Evolutionary conservation across 2,329 filamentous ascomycete genomes (phyloP).

Genomic region (Paramyrothecium roridum): DNA sequence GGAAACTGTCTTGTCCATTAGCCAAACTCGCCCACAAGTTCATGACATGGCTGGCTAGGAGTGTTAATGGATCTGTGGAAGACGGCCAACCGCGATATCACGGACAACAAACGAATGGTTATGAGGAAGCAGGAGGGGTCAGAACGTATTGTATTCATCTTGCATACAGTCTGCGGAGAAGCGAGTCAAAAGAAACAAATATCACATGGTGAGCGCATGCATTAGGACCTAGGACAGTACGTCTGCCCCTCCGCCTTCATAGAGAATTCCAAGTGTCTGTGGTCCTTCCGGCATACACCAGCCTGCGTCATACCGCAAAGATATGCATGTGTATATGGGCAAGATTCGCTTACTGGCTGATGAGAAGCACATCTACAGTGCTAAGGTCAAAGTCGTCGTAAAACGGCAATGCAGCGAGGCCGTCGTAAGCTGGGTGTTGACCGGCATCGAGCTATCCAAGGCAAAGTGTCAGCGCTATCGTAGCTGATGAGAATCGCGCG

Average conservation of each 20-base stretch:
- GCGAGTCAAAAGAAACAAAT: constrained; percentile 11
- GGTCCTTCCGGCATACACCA: constrained; percentile 22
- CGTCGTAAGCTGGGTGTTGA: constrained; percentile 94
- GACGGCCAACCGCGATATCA: not conserved
- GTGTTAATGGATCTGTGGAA: constrained; percentile 3
- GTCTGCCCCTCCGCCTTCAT: constrained; percentile 16
- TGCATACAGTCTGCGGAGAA: constrained; percentile 21
- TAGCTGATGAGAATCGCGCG: not conserved
- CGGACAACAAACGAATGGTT: constrained; percentile 18
- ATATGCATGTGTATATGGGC: constrained; percentile 3
- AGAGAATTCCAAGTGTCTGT: constrained; percentile 17
- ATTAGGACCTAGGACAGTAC: constrained; percentile 7
- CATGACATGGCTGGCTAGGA: not conserved
- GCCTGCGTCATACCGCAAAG: constrained; percentile 17
- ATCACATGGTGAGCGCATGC: constrained; percentile 16
- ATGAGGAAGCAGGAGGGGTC: constrained; percentile 16
- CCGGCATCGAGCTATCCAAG: constrained; percentile 80
- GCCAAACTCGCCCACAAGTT: constrained; percentile 12
- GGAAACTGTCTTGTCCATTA: constrained; percentile 65
- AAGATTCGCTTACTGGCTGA: constrained; percentile 83
- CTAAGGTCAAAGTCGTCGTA: constrained; percentile 98
- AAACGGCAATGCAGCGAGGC: constrained; percentile 88
- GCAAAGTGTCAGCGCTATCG: constrained; percentile 11
- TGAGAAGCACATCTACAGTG: constrained; percentile 92
- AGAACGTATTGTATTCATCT: constrained; percentile 36